Conservation (phyloP, 2,329 filamentous ascomycete genomes). For the Botrytis deweyae region DNA sequence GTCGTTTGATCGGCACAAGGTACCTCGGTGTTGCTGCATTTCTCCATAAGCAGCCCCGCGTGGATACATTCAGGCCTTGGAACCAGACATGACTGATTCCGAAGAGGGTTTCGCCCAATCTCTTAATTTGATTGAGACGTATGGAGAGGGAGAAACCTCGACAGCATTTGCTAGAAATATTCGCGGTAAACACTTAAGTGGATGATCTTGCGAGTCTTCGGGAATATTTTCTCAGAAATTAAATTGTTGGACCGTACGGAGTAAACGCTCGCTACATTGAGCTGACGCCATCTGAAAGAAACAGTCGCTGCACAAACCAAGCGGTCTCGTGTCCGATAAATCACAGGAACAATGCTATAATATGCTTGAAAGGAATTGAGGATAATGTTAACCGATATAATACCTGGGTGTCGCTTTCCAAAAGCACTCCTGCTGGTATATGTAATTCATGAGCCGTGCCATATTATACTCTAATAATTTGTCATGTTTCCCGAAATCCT, state of each 20-base stretch:
- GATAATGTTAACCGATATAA: neutral
- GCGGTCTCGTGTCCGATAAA: neutral
- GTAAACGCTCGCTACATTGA: neutral
- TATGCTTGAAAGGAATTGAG: neutral
- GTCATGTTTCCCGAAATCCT: constrained; percentile 12
- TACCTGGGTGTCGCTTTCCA: constrained; percentile 2
- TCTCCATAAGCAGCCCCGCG: neutral
- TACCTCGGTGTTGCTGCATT: neutral
- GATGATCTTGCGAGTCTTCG: neutral
- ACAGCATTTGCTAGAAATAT: neutral
- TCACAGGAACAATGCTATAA: neutral
- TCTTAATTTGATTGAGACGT: neutral
- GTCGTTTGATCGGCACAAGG: neutral
- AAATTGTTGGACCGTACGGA: neutral
- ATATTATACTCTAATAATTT: constrained; percentile 19
- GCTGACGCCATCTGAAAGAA: neutral
- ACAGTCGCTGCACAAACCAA: neutral
- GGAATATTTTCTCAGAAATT: neutral
- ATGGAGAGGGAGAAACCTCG: neutral
- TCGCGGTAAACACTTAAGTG: neutral
- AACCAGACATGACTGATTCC: neutral
- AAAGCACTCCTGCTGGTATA: constrained; percentile 15
- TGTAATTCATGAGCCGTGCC: constrained; percentile 20
- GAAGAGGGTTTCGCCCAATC: neutral
- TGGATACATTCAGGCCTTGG: neutral